Conservation (phyloP, 805 yeast species). For the Candida ficus region DNA sequence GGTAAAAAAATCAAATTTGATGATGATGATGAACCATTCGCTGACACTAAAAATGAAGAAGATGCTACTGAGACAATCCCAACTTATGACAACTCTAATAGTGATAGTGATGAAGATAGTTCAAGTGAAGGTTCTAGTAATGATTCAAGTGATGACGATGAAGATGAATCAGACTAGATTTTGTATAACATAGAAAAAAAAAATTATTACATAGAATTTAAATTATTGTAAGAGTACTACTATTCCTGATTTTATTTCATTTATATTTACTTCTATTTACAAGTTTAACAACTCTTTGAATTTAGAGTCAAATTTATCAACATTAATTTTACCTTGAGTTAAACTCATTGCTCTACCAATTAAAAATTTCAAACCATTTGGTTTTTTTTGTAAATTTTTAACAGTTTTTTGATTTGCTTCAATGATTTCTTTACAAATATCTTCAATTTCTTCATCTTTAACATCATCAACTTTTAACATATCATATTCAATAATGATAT, state of each 20-base stretch:
- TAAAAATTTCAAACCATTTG: slow-evolving; percentile 64
- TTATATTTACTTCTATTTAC: slow-evolving; percentile 2
- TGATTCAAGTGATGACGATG: slow-evolving; percentile 24
- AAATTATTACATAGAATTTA: too few relatives aligned
- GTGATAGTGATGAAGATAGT: slow-evolving; percentile 21
- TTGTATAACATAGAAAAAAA: background rate
- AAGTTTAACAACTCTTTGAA: slow-evolving; percentile 25
- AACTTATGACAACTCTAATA: slow-evolving; percentile 15
- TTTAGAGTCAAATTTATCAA: slow-evolving; percentile 29
- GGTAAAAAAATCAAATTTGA: slow-evolving; percentile 44
- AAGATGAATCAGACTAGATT: slow-evolving; percentile 19
- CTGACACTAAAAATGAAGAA: slow-evolving; percentile 25
- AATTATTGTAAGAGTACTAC: too few relatives aligned
- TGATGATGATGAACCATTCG: slow-evolving; percentile 28
- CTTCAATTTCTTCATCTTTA: slow-evolving; percentile 26
- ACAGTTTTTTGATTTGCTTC: slow-evolving; percentile 47
- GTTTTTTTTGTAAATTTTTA: slow-evolving; percentile 47
- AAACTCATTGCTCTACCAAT: slow-evolving; percentile 82
- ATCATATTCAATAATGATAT: slow-evolving; percentile 51
- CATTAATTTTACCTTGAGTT: slow-evolving; percentile 55
- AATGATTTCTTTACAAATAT: slow-evolving; percentile 34
- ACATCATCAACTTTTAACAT: slow-evolving; percentile 33
- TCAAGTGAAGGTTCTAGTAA: slow-evolving; percentile 28
- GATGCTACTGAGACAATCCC: slow-evolving; percentile 7
- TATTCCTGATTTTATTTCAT: background rate